Conservation (phyloP, 2,329 filamentous ascomycete genomes). For the Botrytis sinoallii region DNA sequence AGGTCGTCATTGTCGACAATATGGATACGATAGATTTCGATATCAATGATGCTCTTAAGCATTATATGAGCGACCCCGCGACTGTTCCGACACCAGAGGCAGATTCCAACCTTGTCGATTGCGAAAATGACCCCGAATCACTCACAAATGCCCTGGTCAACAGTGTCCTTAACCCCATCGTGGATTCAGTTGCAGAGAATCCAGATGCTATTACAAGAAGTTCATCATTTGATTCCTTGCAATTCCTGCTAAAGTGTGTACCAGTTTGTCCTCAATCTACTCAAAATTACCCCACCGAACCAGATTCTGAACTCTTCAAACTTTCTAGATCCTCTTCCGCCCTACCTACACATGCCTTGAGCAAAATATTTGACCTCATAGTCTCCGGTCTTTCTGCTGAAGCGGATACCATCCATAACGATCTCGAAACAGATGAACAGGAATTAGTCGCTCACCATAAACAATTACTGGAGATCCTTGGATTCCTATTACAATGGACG, state of each 20-base stretch:
- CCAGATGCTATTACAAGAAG: conserved; percentile 81
- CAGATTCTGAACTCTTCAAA: conserved; percentile 61
- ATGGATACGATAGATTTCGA: conserved; percentile 85
- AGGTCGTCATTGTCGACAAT: conserved; percentile 21
- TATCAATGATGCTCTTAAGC: conserved; percentile 93
- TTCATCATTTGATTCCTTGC: conserved; percentile 83
- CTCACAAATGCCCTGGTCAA: conserved; percentile 74
- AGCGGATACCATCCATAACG: conserved; percentile 78
- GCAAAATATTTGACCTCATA: conserved; percentile 89
- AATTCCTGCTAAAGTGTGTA: conserved; percentile 94
- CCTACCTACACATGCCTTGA: conserved; percentile 77
- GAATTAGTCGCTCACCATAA: conserved; percentile 85
- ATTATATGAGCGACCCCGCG: conserved; percentile 90
- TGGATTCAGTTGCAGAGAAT: conserved; percentile 87
- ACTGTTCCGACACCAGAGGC: conserved; percentile 83
- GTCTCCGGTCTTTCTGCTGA: conserved; percentile 83
- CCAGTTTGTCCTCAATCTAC: conserved; percentile 48
- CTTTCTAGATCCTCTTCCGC: conserved; percentile 74
- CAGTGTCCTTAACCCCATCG: conserved; percentile 81
- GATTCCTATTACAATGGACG: conserved; percentile 91
- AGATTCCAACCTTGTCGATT: conserved; percentile 77
- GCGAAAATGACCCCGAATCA: conserved; percentile 85
- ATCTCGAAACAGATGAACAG: conserved; percentile 88
- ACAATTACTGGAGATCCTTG: conserved; percentile 87
- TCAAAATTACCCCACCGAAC: conserved; percentile 40